Percentiles rank a stretch among this genome's conserved stretches.
phyloP scores from a whole-genome alignment of 2,329 filamentous ascomycete species.

The Aspergillus viridinutans region DNA sequence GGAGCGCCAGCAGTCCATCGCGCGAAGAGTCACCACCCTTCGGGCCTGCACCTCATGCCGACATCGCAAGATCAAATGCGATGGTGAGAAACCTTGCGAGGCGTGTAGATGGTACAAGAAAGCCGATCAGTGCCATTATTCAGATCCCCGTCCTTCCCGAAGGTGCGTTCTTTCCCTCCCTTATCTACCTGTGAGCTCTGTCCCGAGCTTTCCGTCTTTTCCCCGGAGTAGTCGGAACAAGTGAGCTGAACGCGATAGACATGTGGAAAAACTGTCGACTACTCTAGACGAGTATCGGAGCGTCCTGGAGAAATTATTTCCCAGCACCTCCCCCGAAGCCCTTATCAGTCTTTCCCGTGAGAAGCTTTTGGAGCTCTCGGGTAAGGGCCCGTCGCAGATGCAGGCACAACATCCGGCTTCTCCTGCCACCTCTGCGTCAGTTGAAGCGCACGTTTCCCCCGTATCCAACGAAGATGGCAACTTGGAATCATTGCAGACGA shows the following conservation, averaged over 20 bases:
- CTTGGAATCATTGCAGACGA: constrained; percentile 62
- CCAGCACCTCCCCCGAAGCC: constrained; percentile 53
- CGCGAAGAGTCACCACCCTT: constrained; percentile 36
- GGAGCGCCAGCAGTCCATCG: constrained; percentile 32
- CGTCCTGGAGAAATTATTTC: constrained; percentile 60
- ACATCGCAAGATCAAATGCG: constrained; percentile 77
- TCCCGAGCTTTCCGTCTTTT: neutral
- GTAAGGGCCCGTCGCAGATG: constrained; percentile 14
- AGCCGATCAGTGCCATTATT: constrained; percentile 73
- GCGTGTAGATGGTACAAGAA: constrained; percentile 79
- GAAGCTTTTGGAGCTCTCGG: constrained; percentile 56
- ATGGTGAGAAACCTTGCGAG: constrained; percentile 75
- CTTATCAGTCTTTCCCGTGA: constrained; percentile 53
- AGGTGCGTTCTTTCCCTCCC: constrained; percentile 53
- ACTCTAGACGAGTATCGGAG: constrained; percentile 62
- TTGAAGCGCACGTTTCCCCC: constrained; percentile 38
- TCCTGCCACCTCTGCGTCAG: constrained; percentile 48
- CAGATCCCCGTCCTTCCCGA: constrained; percentile 74
- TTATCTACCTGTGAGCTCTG: neutral
- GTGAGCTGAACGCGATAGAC: constrained; percentile 18
- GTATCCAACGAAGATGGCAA: constrained; percentile 49
- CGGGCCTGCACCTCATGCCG: constrained; percentile 71
- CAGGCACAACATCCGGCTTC: constrained; percentile 36
- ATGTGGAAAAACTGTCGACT: constrained; percentile 58
- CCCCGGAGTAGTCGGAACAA: neutral